Percentiles rank a stretch among this genome's conserved stretches.
Conservation (phyloP, 139 green algal genomes). For the Gonium pectorale region DNA sequence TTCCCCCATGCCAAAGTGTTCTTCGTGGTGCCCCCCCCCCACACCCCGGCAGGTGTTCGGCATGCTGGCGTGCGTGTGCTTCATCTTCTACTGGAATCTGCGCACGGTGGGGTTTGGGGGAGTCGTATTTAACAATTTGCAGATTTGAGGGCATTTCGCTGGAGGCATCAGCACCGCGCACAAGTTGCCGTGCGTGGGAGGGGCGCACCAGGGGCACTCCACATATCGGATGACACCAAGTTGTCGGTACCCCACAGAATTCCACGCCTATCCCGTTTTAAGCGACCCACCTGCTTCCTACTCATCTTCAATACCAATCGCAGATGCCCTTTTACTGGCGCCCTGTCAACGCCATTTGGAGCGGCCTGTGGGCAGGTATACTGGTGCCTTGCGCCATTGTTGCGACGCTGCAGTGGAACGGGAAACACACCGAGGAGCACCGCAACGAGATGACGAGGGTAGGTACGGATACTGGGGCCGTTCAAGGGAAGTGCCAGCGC, state of each 20-base stretch:
- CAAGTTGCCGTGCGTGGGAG: background rate
- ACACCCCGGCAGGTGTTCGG: no score
- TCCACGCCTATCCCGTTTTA: background rate
- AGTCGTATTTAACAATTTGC: background rate
- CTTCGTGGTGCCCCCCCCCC: no score
- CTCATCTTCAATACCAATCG: background rate
- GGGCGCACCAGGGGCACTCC: background rate
- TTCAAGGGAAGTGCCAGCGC: no score
- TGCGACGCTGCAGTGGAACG: background rate
- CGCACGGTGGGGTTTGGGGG: background rate
- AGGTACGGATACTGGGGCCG: background rate
- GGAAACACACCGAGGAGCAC: background rate
- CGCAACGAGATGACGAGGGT: background rate
- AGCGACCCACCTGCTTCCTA: background rate
- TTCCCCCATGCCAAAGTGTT: no score
- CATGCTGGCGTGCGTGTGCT: background rate
- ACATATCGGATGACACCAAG: background rate
- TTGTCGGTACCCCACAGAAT: background rate
- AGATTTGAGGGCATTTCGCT: no score
- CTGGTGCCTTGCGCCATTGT: background rate
- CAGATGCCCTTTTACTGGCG: conserved; percentile 28
- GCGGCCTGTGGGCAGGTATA: conserved; percentile 22
- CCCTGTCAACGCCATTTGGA: background rate
- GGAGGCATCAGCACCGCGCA: no score
- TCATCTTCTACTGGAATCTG: conserved; percentile 18